Evolutionary conservation across 139 green algal species (phyloP), one percentile per base, ranked within the genome.

Genomic region (Auxenochlorella protothecoides): DNA sequence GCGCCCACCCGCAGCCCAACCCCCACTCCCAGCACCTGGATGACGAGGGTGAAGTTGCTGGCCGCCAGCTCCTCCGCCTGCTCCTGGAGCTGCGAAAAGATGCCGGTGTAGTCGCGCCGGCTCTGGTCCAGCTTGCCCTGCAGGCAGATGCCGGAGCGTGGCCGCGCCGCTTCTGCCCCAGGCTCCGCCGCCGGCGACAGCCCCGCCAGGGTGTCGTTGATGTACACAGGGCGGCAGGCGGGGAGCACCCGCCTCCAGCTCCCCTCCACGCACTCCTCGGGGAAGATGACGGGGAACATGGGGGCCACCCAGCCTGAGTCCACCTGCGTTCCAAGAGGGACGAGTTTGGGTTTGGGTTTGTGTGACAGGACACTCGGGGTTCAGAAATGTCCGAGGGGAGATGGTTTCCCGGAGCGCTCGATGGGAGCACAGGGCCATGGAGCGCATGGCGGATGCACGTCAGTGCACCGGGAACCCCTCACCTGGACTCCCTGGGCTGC

Each of bases 71-170:
- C 16, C 13, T 53, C 59, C 51, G 7, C 11, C 55, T 65, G 71
- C 6, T 55, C 71, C 59, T 53, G 59, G 53, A 81, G 54, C 63
- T 73, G 71, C 2, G 59, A 13, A 16, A 81, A 81, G 44, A 81
- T 68, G 44, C 63, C 54, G 56, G n/a, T 10, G 72, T 78, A 81
- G 59, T 70, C 65, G 53, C 76, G 73, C 2, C 76, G 65, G 13
- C 53, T 15, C 3, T 66, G 71, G 54, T 81, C 76, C 11, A 81
- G 59, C 69, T 81, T 81, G 76, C 76, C 70, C 64, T 80, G 75
- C 13, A 77, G 5, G 63, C 69, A 74, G 10, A 74, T 51, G 69
- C 53, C 69, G 9, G 57, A 62, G 57, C 9, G 57, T 11, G 57
- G 57, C 57, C 11, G 9, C 27, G 27, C 27, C 27, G 27, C 27